A percentile compares a stretch with the other conserved stretches of the same genome.
Conservation (phyloP, 495 filamentous ascomycete species). For the Copromyces sp. region DNA sequence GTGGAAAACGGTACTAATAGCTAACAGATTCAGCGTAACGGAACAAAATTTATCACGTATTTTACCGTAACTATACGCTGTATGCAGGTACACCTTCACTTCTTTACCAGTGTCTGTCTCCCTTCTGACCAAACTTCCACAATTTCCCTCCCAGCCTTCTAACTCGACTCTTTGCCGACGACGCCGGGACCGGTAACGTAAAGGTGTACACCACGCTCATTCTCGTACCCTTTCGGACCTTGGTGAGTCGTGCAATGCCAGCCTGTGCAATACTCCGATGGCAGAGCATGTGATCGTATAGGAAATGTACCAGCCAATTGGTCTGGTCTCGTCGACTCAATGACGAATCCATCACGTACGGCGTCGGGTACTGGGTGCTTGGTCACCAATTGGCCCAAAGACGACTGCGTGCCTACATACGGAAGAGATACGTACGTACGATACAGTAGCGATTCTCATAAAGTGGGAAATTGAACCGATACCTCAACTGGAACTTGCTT, state of each 20-base stretch:
- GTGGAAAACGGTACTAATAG: neutral
- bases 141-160: neutral
- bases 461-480: neutral
- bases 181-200: neutral
- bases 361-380: neutral
- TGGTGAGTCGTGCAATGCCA: neutral
- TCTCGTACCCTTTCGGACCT: neutral
- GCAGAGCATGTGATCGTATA: neutral
- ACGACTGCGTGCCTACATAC: neutral
- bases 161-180: neutral
- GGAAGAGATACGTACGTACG: neutral
- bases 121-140: neutral
- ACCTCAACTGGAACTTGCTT: slow-evolving; percentile 6
- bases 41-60: neutral
- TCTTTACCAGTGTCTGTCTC: neutral
- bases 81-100: neutral
- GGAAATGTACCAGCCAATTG: neutral
- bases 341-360: neutral
- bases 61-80: neutral
- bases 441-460: neutral
- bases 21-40: neutral
- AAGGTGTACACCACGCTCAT: neutral
- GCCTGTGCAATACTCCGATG: neutral
- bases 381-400: neutral
- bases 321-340: neutral